Conservation (phyloP, 2,329 filamentous ascomycete species). For the Venturia oleaginea region DNA sequence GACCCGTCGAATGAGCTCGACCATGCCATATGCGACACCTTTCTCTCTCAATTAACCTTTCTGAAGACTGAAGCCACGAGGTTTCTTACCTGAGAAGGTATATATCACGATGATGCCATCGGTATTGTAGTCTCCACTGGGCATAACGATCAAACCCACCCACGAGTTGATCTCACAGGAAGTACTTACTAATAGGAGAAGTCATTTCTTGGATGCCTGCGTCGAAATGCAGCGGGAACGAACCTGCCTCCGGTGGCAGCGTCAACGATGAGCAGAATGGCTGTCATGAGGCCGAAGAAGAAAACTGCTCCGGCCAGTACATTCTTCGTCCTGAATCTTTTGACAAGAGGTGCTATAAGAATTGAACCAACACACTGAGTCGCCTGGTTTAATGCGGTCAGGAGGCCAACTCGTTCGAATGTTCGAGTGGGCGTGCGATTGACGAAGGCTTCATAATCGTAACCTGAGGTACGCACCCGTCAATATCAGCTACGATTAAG, state of each 20-base stretch:
- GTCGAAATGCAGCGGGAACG: constrained; percentile 22
- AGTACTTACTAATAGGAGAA: constrained; percentile 33
- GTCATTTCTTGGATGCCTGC: constrained; percentile 27
- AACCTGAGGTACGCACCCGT: constrained; percentile 18
- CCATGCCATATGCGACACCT: constrained; percentile 38
- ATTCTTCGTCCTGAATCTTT: constrained; percentile 38
- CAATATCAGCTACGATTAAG: background rate
- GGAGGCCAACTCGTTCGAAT: constrained; percentile 39
- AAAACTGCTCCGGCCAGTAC: constrained; percentile 37
- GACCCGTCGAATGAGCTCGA: constrained; percentile 42
- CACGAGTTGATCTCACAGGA: background rate
- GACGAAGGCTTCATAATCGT: constrained; percentile 35
- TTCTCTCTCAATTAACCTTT: too few relatives aligned
- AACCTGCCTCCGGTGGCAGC: constrained; percentile 40
- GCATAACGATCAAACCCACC: background rate
- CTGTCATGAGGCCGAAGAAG: constrained; percentile 39
- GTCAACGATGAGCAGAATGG: constrained; percentile 40
- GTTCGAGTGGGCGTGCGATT: constrained; percentile 29
- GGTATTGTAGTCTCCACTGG: constrained; percentile 36
- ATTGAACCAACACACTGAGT: constrained; percentile 44
- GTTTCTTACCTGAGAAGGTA: constrained; percentile 32
- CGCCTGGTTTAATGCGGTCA: constrained; percentile 42
- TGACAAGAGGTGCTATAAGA: constrained; percentile 42
- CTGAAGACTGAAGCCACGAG: too few relatives aligned
- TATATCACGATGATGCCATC: constrained; percentile 44